A percentile compares a stretch with the other conserved stretches of the same genome.
These are phyloP conservation scores for Gelatoporia subvermispora DNA, from an alignment of 768 basidiomycete species.

Conservation along the genomic window DNA sequence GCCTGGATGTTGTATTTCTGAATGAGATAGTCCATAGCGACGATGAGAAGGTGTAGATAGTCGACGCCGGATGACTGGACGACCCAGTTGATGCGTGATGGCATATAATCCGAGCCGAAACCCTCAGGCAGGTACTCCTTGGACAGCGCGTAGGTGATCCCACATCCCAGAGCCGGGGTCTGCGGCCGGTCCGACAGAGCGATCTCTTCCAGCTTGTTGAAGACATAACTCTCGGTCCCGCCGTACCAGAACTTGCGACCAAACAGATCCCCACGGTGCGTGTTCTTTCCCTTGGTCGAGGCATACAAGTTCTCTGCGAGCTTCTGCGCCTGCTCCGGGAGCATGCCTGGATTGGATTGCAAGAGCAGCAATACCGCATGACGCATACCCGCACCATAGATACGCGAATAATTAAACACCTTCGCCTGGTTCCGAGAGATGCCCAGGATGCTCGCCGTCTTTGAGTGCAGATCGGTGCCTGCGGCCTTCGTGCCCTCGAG, in stretches of 20 bases:
- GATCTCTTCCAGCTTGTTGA: slow-evolving; percentile 97
- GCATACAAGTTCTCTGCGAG: slow-evolving; percentile 83
- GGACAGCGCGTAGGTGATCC: slow-evolving; percentile 88
- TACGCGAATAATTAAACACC: slow-evolving; percentile 98
- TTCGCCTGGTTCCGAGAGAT: slow-evolving; percentile 95
- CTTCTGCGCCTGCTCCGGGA: slow-evolving; percentile 70
- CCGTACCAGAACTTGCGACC: slow-evolving; percentile 92
- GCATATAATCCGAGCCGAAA: slow-evolving; percentile 86
- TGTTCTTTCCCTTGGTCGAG: slow-evolving; percentile 90
- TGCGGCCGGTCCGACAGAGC: slow-evolving; percentile 81
- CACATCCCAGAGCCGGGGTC: slow-evolving; percentile 92
- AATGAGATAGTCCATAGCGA: slow-evolving; percentile 88
- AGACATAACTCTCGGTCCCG: slow-evolving; percentile 91
- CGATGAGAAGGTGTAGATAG: slow-evolving; percentile 94
- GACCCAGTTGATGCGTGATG: slow-evolving; percentile 98
- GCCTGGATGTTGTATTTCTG: slow-evolving; percentile 79
- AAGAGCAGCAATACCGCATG: slow-evolving; percentile 86
- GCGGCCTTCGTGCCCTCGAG: slow-evolving; percentile 93
- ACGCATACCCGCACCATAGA: slow-evolving; percentile 97
- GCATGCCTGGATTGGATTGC: slow-evolving; percentile 78
- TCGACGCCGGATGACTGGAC: slow-evolving; percentile 98
- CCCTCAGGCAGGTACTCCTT: slow-evolving; percentile 80
- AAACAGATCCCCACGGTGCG: slow-evolving; percentile 69
- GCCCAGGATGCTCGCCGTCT: slow-evolving; percentile 88
- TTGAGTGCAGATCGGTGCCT: slow-evolving; percentile 95